These are phyloP conservation scores for Canna indica DNA, from an alignment of 176 grass and related monocot species.

Conservation along the genomic window DNA sequence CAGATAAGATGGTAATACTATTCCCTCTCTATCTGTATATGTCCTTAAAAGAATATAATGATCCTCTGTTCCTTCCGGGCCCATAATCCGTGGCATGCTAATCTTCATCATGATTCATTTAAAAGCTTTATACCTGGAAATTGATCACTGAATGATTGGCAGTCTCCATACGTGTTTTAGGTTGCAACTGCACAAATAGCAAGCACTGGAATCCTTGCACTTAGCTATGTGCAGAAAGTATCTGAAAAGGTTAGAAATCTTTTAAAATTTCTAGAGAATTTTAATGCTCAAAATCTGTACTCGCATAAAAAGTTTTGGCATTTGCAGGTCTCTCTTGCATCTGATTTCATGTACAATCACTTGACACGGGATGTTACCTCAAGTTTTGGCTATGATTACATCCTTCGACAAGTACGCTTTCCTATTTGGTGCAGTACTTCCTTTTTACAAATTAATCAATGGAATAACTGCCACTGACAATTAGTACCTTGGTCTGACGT, in stretches of 20 bases:
- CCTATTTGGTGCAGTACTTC: too few species aligned
- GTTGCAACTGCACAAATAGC: conserved; percentile 56
- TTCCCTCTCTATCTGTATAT: too few species aligned
- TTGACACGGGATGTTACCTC: conserved; percentile 45
- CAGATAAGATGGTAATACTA: too few species aligned
- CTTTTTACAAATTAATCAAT: too few species aligned
- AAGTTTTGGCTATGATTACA: conserved; percentile 75
- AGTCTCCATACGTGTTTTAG: conserved; percentile 29
- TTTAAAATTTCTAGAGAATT: neutral
- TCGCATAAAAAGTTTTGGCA: neutral
- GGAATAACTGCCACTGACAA: too few species aligned
- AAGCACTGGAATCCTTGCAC: conserved; percentile 38
- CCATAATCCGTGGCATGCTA: too few species aligned
- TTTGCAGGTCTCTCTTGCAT: conserved; percentile 70
- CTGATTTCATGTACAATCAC: conserved; percentile 68
- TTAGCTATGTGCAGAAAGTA: conserved; percentile 71
- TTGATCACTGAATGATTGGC: too few species aligned
- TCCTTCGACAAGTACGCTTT: conserved; percentile 59
- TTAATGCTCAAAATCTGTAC: conserved; percentile 2
- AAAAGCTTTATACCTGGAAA: too few species aligned
- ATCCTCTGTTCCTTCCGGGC: too few species aligned
- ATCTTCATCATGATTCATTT: too few species aligned
- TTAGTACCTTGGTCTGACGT: too few species aligned
- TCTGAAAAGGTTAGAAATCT: conserved; percentile 45
- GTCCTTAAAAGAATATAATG: too few species aligned